Base-by-base conservation (phyloP, 108 stramenopile species). In the Nitzschia sp. region DNA sequence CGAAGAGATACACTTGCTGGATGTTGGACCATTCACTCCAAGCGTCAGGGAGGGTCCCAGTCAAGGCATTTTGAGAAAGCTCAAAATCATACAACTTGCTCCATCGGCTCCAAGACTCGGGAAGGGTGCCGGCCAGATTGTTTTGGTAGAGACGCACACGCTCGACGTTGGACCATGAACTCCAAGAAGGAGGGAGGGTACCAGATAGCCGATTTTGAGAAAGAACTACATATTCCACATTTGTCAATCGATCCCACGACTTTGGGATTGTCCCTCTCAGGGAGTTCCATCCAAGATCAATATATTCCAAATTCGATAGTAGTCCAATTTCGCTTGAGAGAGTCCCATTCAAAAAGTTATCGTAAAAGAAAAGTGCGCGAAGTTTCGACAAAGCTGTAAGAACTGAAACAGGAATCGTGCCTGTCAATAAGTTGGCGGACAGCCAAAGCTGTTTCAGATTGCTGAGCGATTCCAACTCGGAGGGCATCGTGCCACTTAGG, bases 181-280 rank as follows among this genome's bases (percentile, higher is more conserved):
- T 70, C 3, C 84, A 59, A 23, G 80, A 61, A 9, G 67, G 28
- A 1, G 76, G 81, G 29, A 74, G 54, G 17, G 54, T 54, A n/a
- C 59, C 70, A 1, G 34, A 9, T 29, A 71, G 53, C 21, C n/a
- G 23, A 29, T 71, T 71, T 2, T 18, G 18, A 11, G 46, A 29
- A 68, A 84, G 70, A 61, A 54, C 71, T n/a, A 86, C 13, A 46
- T 61, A 59, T 38, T 77, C 68, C 51, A 78, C 48, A 24, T 75
- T 83, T 0, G 80, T 81, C 82, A 77, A 70, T 28, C 64, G 75
- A 35, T 82, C 83, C 53, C 84, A 78, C 23, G 71, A 72, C 15
- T 60, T 45, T 17, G 84, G 87, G 31, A 88, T 82, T 9, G 72
- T 62, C 18, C 86, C 84, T 26, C 58, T 54, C 9, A 88, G 47